phyloP scores from a whole-genome alignment of 257 asterid genomes.

The Capsicum rhomboideum region DNA sequence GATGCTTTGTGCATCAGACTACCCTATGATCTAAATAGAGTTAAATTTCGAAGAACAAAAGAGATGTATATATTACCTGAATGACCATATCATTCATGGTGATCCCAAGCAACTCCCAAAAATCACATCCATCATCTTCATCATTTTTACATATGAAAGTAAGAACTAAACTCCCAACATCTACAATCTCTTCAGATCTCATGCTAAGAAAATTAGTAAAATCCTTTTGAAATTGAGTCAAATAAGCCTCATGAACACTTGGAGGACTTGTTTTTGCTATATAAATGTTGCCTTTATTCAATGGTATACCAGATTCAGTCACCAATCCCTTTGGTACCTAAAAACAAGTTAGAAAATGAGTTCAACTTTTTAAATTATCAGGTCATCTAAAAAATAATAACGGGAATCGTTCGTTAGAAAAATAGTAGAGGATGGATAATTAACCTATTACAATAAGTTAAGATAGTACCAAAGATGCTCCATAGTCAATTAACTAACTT shows the following conservation, averaged over 20 bases:
- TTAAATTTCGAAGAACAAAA: neutral
- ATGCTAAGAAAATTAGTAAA: neutral
- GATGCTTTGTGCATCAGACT: no score
- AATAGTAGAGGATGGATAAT: no score
- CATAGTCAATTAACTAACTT: no score
- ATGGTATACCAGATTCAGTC: neutral
- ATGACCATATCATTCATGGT: neutral
- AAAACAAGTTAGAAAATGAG: neutral
- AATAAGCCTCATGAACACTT: neutral
- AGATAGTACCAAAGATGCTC: no score
- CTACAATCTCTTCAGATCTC: neutral
- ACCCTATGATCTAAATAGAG: neutral
- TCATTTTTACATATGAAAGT: neutral
- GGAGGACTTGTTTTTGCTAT: neutral
- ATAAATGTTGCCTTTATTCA: constrained; percentile 9
- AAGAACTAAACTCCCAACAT: neutral
- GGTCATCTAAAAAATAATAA: neutral
- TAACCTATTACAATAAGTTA: neutral
- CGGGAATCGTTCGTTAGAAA: neutral
- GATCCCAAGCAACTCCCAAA: neutral
- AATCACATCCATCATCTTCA: neutral
- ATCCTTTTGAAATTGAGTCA: constrained; percentile 4
- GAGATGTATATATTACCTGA: neutral
- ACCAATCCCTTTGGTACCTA: neutral
- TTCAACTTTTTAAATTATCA: neutral